Base-by-base conservation (phyloP, 2,329 filamentous ascomycete genomes). In the Neospermospora avenae region DNA sequence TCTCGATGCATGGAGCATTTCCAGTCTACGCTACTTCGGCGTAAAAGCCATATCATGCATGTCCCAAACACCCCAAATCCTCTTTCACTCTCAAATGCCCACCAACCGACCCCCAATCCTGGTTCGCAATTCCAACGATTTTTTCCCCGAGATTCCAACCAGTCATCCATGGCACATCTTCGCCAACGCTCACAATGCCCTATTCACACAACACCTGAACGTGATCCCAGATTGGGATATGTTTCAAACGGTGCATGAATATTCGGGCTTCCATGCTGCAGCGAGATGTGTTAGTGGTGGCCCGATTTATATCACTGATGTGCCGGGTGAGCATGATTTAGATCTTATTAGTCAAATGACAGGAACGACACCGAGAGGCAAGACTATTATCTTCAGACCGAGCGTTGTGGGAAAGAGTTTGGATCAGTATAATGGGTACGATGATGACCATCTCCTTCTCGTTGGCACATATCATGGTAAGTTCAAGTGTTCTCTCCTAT, bases 161-260 rank as follows among this genome's bases (percentile, higher is more conserved):
- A 91, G 89, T 6, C 95, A 99, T 63, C 84, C 93, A 0, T 99
- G 95, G 93, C 95, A 99, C 73, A 83, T 98, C 37, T 99, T 96
- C 80, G 85, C 88, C 64, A 99, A 98, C 71, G 93, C 93, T 0
- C 90, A 97, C 74, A 97, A 96, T 72, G 81, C 85, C 34, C 79
- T 98, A 0, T 78, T 98, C 14, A 93, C 89, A 1, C 86, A 91
- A 64, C 88, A 95, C 70, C 79, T 98, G 34, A 96, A 97, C 67
- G 84, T 91, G 0, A 76, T 98, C 0, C 93, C 95, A 0, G 93
- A 97, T 73, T 88, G 84, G 83, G 85, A 88, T 66, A 87, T 88
- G 85, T 88, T 88, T 70, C 85, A 87, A 67, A 86, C 84, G 0
- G 76, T 77, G 1, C 82, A 86, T 62, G 77, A 80, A 24, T 96